Conservation (phyloP, 225 moss, liverwort and hornwort species). For the Pleurozium schreberi region DNA sequence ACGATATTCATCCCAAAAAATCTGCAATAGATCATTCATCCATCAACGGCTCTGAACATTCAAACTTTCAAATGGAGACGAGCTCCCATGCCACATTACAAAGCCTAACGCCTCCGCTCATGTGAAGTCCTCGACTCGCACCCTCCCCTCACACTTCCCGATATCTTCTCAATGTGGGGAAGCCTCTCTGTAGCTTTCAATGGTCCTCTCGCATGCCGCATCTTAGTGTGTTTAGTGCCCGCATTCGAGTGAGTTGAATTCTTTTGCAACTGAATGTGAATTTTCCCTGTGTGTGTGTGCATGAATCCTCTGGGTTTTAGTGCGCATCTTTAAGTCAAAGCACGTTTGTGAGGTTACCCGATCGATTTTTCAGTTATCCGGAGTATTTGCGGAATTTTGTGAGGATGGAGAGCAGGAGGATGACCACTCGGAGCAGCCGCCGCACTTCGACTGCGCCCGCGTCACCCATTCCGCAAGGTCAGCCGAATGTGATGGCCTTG, state of each 20-base stretch:
- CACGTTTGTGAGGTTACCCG: not conserved
- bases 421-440: slow-evolving; percentile 11
- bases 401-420: slow-evolving; percentile 23
- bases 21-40: not conserved
- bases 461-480: not conserved
- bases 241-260: not conserved
- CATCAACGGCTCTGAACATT: not conserved
- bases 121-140: accelerated
- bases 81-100: not conserved
- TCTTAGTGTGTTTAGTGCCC: not conserved
- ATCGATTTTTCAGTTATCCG: not conserved
- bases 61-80: not conserved
- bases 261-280: not conserved
- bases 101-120: not conserved
- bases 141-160: not conserved
- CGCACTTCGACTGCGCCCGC: not conserved
- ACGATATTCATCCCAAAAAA: not conserved
- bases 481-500: not conserved
- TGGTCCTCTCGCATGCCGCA: not conserved
- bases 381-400: too few relatives aligned
- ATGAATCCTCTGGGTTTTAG: not conserved
- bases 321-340: too few relatives aligned
- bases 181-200: not conserved
- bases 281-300: not conserved
- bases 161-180: accelerated